Evolutionary conservation across 805 yeast genomes (phyloP).

Genomic region (Myxozyma melibiosi): DNA sequence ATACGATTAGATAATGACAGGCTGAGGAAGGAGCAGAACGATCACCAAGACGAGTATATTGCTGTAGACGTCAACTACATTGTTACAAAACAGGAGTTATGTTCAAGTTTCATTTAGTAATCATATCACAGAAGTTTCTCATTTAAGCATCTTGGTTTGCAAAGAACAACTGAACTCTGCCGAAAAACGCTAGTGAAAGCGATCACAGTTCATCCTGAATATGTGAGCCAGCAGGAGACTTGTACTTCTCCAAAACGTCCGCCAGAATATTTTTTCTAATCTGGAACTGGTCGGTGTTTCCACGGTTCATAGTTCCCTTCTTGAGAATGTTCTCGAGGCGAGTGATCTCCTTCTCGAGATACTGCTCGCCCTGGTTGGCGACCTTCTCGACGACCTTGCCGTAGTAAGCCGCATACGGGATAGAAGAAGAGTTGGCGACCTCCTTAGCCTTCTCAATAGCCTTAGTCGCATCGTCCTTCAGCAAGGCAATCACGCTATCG

Average conservation of each 20-base stretch:
- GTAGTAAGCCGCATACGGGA: slow-evolving; percentile 36
- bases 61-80: too few species aligned
- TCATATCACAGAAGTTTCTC: too few species aligned
- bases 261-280: slow-evolving; percentile 56
- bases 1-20: background rate
- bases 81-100: background rate
- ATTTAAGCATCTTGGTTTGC: too few species aligned
- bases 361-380: slow-evolving; percentile 40
- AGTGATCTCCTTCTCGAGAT: slow-evolving; percentile 49
- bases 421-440: slow-evolving; percentile 34
- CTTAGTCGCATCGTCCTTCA: slow-evolving; percentile 39
- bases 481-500: slow-evolving; percentile 40
- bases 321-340: slow-evolving; percentile 51
- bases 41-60: too few species aligned
- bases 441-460: slow-evolving; percentile 46
- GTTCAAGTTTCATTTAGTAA: background rate
- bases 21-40: too few species aligned
- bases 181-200: too few species aligned
- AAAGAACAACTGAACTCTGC: too few species aligned
- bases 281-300: slow-evolving; percentile 54
- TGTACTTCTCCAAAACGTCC: slow-evolving; percentile 36
- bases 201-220: slow-evolving; percentile 23
- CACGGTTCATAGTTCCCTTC: slow-evolving; percentile 44
- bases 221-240: slow-evolving; percentile 7
- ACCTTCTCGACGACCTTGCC: slow-evolving; percentile 39